Conservation (phyloP, 2,329 filamentous ascomycete genomes). For the Fusarium agapanthi region DNA sequence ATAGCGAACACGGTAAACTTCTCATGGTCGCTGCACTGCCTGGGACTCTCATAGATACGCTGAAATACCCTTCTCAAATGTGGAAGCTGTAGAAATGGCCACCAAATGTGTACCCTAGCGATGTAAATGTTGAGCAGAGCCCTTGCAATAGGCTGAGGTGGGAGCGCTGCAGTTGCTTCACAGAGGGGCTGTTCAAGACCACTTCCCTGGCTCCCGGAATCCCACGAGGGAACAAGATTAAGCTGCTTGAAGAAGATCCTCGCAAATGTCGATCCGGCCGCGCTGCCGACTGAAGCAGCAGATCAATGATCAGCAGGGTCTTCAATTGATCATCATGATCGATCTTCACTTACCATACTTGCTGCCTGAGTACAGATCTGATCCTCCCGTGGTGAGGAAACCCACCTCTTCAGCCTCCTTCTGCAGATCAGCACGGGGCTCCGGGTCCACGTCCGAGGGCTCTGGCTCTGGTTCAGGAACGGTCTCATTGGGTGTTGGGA, state of each 20-base stretch:
- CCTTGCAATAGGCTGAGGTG: not conserved
- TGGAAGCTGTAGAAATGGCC: not conserved
- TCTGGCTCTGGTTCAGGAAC: not conserved
- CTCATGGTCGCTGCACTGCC: not conserved
- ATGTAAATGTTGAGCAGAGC: not conserved
- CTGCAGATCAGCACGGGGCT: not conserved
- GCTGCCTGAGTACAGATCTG: not conserved
- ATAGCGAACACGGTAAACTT: not conserved
- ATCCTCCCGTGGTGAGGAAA: not conserved
- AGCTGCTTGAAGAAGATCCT: slow-evolving; percentile 13
- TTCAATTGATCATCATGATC: rapidly evolving
- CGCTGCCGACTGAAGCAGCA: not conserved
- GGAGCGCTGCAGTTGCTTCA: not conserved
- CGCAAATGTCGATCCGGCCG: slow-evolving; percentile 2
- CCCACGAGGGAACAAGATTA: not conserved
- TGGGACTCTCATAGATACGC: not conserved
- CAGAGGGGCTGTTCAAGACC: not conserved
- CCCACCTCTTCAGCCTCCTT: slow-evolving; percentile 10
- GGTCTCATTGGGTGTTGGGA: not conserved
- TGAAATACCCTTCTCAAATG: not conserved
- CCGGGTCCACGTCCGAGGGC: not conserved
- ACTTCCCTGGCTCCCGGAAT: rapidly evolving
- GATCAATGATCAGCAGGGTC: not conserved
- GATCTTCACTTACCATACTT: not conserved
- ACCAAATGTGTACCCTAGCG: not conserved